phyloP scores from a whole-genome alignment of 139 green algal genomes.

The Auxenochlorella protothecoides region DNA sequence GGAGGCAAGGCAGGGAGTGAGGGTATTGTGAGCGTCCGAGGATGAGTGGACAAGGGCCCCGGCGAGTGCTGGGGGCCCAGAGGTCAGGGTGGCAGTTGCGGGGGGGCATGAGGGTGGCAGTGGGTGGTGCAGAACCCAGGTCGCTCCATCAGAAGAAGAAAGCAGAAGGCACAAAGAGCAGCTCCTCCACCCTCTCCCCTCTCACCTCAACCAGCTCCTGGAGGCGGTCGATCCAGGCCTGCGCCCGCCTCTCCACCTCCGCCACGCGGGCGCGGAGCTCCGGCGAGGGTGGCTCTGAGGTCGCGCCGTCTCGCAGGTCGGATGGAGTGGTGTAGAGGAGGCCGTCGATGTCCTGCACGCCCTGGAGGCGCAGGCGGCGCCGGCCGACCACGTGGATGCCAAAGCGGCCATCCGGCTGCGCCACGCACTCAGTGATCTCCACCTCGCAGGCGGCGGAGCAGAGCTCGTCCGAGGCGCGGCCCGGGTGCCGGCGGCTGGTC shows the following conservation, averaged over 20 bases:
- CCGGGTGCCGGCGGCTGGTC: slow-evolving; percentile 17
- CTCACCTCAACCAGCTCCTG: slow-evolving; percentile 10
- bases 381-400: slow-evolving; percentile 57
- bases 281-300: slow-evolving; percentile 22
- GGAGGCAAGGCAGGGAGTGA: not conserved
- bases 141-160: no score
- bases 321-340: slow-evolving; percentile 8
- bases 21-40: not conserved
- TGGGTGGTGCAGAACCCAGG: not conserved
- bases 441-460: slow-evolving; percentile 31
- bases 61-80: not conserved
- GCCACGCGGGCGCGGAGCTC: slow-evolving; percentile 4
- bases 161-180: not conserved
- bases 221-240: slow-evolving; percentile 25
- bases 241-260: slow-evolving; percentile 15
- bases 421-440: slow-evolving; percentile 67
- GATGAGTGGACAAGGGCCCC: not conserved
- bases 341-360: slow-evolving; percentile 31
- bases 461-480: not conserved
- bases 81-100: not conserved
- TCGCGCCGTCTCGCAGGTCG: slow-evolving; percentile 60
- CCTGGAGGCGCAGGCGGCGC: slow-evolving; percentile 37
- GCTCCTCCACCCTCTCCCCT: not conserved
- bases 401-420: slow-evolving; percentile 63
- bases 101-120: not conserved